Evolutionary conservation across 805 yeast species (phyloP).

Genomic region (Sungouiozyma intestinalis): DNA sequence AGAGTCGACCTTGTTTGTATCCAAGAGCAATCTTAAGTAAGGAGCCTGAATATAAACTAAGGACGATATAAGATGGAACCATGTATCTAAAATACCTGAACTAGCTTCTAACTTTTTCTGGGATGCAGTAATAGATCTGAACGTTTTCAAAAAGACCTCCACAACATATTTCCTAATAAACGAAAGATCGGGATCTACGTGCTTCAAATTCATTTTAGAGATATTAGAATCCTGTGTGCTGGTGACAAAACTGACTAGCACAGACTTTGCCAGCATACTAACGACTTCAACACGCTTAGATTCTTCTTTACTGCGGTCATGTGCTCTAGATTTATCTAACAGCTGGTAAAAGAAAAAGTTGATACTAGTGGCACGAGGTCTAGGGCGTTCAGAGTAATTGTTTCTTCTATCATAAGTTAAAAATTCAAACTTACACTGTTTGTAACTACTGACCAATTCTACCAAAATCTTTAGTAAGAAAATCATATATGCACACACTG

Average conservation of each 20-base stretch:
- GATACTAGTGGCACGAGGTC: conserved; percentile 68
- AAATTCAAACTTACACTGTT: conserved; percentile 72
- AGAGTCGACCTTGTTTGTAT: conserved; percentile 37
- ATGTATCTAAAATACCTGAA: conserved; percentile 21
- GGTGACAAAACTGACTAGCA: conserved; percentile 53
- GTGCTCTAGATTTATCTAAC: conserved; percentile 41
- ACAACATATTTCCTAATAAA: conserved; percentile 65
- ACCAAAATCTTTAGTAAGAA: conserved; percentile 58
- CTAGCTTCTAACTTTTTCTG: conserved; percentile 18
- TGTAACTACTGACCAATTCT: conserved; percentile 70
- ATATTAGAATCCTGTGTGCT: conserved; percentile 39
- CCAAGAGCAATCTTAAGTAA: conserved; percentile 33
- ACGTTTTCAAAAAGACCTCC: conserved; percentile 53
- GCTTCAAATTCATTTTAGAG: conserved; percentile 34
- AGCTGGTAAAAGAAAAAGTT: conserved; percentile 71
- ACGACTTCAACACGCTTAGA: conserved; percentile 44
- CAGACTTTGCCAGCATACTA: conserved; percentile 50
- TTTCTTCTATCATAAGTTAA: conserved; percentile 61
- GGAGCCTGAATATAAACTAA: conserved; percentile 25
- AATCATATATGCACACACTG: conserved; percentile 52
- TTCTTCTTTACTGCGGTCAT: conserved; percentile 25
- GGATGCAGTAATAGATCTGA: conserved; percentile 39
- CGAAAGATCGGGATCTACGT: conserved; percentile 57
- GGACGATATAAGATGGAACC: conserved; percentile 24
- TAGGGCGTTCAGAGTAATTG: conserved; percentile 32